Percentiles rank a stretch among this genome's conserved stretches.
Evolutionary conservation across 208 protist genomes (phyloP).

Genomic region (Herpetomonas tarakana): DNA sequence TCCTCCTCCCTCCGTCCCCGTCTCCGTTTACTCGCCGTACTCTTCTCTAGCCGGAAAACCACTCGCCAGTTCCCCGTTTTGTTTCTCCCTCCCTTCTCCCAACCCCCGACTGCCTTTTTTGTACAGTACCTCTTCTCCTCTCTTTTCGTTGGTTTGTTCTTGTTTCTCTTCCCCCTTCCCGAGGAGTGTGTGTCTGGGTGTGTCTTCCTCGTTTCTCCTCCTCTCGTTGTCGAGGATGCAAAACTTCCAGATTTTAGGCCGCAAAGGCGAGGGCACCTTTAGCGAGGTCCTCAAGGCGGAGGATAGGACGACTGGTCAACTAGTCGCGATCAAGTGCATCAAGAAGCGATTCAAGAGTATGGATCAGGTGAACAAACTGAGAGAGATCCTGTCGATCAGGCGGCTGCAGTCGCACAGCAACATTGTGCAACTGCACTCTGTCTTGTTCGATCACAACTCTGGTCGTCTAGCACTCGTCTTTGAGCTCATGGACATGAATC

Average conservation of each 20-base stretch:
- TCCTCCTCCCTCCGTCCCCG: no score
- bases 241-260: slow-evolving; percentile 94
- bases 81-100: no score
- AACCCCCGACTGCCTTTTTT: no score
- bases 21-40: no score
- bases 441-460: slow-evolving; percentile 92
- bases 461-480: slow-evolving; percentile 95
- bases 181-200: no score
- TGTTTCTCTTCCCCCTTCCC: no score
- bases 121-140: no score
- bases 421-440: slow-evolving; percentile 95
- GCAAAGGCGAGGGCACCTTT: slow-evolving; percentile 98
- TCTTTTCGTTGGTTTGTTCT: no score
- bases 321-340: slow-evolving; percentile 98
- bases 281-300: slow-evolving; percentile 96
- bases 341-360: slow-evolving; percentile 93
- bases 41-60: no score
- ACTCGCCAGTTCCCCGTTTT: no score
- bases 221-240: no score
- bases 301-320: slow-evolving; percentile 82
- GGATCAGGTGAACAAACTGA: slow-evolving; percentile 95
- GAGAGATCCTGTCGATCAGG: slow-evolving; percentile 96
- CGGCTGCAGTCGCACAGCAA: slow-evolving; percentile 92
- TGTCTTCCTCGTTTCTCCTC: no score
- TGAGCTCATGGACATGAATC: slow-evolving; percentile 98